Conservation (phyloP, 2,329 filamentous ascomycete species). For the Fusarium illudens region DNA sequence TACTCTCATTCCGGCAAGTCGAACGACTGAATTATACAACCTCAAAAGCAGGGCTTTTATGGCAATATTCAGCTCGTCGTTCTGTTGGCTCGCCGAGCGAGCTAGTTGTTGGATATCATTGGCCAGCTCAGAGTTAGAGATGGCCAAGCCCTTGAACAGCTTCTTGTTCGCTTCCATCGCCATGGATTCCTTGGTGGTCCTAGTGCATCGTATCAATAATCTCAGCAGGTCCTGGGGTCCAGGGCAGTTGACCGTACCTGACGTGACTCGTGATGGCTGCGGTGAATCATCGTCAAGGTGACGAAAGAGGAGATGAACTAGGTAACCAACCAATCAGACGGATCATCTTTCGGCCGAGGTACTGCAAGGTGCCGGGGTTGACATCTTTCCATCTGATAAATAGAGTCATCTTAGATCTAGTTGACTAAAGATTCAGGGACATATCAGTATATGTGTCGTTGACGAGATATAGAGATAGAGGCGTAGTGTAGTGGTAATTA, state of each 20-base stretch:
- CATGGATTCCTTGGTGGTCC: too few species aligned
- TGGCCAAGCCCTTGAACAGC: not conserved
- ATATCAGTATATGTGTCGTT: too few species aligned
- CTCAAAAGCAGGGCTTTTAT: not conserved
- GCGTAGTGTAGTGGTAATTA: too few species aligned
- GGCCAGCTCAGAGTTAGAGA: not conserved
- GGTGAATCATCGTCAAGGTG: not conserved
- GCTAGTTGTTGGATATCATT: not conserved
- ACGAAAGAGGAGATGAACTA: not conserved
- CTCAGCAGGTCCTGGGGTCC: not conserved
- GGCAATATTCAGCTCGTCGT: not conserved
- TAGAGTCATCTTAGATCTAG: too few species aligned
- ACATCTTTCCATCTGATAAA: too few species aligned
- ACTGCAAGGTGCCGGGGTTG: not conserved
- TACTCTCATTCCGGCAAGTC: not conserved
- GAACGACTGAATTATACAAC: not conserved
- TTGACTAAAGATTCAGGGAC: too few species aligned
- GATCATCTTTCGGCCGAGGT: not conserved
- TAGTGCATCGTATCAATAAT: not conserved
- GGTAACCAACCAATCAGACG: not conserved
- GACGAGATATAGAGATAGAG: too few species aligned
- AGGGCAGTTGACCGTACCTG: not conserved
- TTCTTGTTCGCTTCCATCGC: not conserved
- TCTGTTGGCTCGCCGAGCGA: not conserved
- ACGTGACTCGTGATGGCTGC: not conserved